Evolutionary conservation across 2,329 filamentous ascomycete species (phyloP).

Genomic region (Arthrobotrys iridis): DNA sequence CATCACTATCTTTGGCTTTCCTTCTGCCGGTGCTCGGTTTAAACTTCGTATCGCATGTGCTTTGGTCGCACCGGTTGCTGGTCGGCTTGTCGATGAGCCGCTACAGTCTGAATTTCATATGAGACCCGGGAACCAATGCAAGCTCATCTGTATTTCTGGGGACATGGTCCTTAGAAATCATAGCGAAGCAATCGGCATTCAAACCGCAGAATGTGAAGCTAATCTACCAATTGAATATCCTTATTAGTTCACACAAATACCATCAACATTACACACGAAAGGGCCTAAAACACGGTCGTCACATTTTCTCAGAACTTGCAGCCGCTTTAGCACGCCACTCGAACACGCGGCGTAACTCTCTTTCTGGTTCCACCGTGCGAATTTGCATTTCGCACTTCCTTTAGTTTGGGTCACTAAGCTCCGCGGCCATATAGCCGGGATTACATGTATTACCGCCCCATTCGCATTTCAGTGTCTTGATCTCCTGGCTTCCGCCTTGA

Average conservation of each 20-base stretch:
- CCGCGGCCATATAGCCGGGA: conserved; percentile 31
- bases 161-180: conserved; percentile 11
- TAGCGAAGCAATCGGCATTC: conserved; percentile 49
- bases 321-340: conserved; percentile 51
- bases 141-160: conserved; percentile 31
- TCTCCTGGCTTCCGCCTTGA: conserved; percentile 36
- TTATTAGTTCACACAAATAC: conserved; percentile 28
- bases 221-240: conserved; percentile 52
- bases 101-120: conserved; percentile 11
- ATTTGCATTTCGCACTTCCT: conserved; percentile 24
- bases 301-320: conserved; percentile 47
- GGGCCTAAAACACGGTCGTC: conserved; percentile 45
- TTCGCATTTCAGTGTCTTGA: conserved; percentile 23
- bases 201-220: conserved; percentile 50
- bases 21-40: conserved; percentile 31
- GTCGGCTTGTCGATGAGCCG: conserved; percentile 15
- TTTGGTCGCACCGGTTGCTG: conserved; percentile 20
- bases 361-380: conserved; percentile 40
- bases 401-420: conserved; percentile 39
- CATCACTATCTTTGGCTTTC: conserved; percentile 11
- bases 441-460: conserved; percentile 36
- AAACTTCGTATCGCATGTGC: conserved; percentile 51
- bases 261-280: conserved; percentile 52
- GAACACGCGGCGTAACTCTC: conserved; percentile 47
- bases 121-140: conserved; percentile 35